A percentile compares a stretch with the other conserved stretches of the same genome.
Conservation (phyloP, 345 rosid genomes). For the Kernera saxatilis region DNA sequence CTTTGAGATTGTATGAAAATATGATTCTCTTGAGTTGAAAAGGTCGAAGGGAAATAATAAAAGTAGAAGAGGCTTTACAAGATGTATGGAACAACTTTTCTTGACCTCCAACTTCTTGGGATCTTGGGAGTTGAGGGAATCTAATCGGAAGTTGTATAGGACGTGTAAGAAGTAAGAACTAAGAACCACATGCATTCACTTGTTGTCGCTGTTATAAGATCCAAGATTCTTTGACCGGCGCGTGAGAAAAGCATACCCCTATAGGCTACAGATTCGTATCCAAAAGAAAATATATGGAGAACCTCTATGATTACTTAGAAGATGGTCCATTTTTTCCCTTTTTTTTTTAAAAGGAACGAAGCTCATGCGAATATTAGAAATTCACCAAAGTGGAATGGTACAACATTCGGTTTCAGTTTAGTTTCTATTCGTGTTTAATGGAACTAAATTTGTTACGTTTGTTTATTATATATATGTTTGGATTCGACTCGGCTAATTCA, state of each 20-base stretch:
- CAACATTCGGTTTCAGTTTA: neutral
- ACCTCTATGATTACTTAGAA: conserved; percentile 9
- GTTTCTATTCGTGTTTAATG: neutral
- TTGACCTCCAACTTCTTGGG: conserved; percentile 30
- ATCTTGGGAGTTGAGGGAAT: conserved; percentile 12
- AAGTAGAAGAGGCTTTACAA: conserved; percentile 16
- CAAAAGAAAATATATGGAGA: neutral
- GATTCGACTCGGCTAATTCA: neutral
- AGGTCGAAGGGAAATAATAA: neutral
- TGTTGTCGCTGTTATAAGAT: conserved; percentile 17
- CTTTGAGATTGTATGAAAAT: neutral
- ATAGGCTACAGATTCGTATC: conserved; percentile 6
- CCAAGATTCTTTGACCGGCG: conserved; percentile 24
- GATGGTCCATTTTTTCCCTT: neutral
- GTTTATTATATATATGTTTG: neutral
- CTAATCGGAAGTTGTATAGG: conserved; percentile 14
- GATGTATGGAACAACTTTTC: conserved; percentile 26
- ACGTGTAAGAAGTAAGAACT: conserved; percentile 22
- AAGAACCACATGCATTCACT: too few relatives aligned
- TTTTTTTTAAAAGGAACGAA: neutral
- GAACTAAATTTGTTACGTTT: neutral
- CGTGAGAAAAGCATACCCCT: conserved; percentile 18
- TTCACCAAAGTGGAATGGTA: neutral
- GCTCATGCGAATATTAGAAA: neutral
- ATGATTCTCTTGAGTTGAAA: conserved; percentile 7